Evolutionary conservation across 306 rosid species (phyloP).

Genomic region (Alnus glutinosa): DNA sequence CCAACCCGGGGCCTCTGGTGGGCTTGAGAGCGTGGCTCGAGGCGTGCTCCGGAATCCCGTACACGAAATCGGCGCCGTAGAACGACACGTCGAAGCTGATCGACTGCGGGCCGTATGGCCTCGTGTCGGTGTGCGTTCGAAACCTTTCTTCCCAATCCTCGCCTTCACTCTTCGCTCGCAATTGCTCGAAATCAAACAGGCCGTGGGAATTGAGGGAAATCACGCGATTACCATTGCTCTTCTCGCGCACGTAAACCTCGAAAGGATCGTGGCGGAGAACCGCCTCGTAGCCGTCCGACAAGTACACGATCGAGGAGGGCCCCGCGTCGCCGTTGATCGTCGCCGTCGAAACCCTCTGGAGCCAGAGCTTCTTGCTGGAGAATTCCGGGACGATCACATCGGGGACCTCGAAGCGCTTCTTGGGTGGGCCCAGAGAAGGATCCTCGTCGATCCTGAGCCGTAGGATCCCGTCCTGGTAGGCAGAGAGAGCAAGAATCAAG

Average conservation of each 20-base stretch:
- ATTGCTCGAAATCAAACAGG: constrained; percentile 84
- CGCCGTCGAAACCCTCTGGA: constrained; percentile 54
- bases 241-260: constrained; percentile 73
- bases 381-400: constrained; percentile 72
- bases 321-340: constrained; percentile 34
- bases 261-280: constrained; percentile 87
- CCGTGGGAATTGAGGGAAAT: constrained; percentile 80
- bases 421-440: constrained; percentile 49
- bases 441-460: constrained; percentile 92
- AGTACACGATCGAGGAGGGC: constrained; percentile 56
- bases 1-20: constrained; percentile 80
- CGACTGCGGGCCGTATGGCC: constrained; percentile 94
- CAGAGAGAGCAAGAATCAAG: constrained; percentile 70
- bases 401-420: constrained; percentile 77
- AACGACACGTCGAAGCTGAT: constrained; percentile 88
- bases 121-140: constrained; percentile 60
- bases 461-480: constrained; percentile 58
- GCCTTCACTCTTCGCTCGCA: constrained; percentile 58
- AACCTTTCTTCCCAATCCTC: constrained; percentile 86
- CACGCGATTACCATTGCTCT: constrained; percentile 51
- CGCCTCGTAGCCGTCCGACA: constrained; percentile 68
- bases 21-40: constrained; percentile 70
- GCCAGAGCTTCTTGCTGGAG: constrained; percentile 55
- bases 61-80: constrained; percentile 73
- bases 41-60: constrained; percentile 94